phyloP scores from a whole-genome alignment of 495 filamentous ascomycete species.

The Xylaria acuta region DNA sequence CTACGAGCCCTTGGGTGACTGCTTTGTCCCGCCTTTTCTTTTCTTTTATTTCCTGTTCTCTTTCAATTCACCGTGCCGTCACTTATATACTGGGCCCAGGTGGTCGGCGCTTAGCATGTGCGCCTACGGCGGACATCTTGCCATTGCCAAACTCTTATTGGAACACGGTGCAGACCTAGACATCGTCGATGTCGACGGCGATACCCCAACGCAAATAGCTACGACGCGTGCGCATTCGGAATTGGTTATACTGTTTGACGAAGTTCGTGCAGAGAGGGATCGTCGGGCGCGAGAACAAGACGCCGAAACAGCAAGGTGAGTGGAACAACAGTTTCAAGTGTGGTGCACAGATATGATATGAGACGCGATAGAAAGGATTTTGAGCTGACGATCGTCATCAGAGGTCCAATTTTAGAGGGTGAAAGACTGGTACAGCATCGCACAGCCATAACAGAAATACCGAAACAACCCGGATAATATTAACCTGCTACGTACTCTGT shows the following conservation, averaged over 20 bases:
- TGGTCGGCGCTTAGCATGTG: background rate
- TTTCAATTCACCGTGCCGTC: background rate
- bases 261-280: background rate
- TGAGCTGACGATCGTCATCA: slow-evolving; percentile 17
- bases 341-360: background rate
- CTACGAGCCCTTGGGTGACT: background rate
- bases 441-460: background rate
- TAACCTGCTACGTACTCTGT: background rate
- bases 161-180: background rate
- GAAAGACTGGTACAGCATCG: background rate
- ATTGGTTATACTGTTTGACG: background rate
- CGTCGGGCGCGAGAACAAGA: background rate
- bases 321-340: background rate
- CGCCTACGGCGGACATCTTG: background rate
- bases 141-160: background rate
- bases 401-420: background rate
- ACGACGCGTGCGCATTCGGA: background rate
- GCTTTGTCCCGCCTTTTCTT: background rate
- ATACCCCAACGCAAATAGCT: background rate
- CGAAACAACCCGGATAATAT: background rate
- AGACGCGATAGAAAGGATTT: background rate
- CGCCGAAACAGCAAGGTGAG: background rate
- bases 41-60: background rate
- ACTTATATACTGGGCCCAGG: background rate
- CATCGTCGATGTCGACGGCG: background rate